A percentile compares a stretch with the other conserved stretches of the same genome.
Evolutionary conservation across 2,329 filamentous ascomycete genomes (phyloP).

Genomic region (Alternaria burnsii): DNA sequence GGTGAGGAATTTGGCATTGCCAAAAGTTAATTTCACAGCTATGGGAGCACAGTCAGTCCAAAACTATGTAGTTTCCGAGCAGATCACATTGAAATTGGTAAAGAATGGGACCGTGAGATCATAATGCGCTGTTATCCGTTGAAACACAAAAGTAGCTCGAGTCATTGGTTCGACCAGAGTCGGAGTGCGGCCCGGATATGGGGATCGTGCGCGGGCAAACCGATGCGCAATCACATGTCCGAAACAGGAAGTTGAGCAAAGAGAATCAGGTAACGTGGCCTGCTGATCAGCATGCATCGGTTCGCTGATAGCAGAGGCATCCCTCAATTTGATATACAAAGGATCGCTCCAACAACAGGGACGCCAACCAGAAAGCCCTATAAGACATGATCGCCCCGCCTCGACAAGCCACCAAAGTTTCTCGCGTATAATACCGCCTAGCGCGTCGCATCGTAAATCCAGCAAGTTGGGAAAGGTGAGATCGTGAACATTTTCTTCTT

Average conservation of each 20-base stretch:
- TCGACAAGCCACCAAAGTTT: background rate
- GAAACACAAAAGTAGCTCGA: background rate
- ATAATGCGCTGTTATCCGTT: background rate
- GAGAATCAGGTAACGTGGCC: background rate
- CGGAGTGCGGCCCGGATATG: background rate
- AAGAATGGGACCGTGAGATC: background rate
- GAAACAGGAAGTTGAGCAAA: background rate
- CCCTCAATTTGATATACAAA: background rate
- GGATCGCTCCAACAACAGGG: background rate
- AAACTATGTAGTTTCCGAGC: background rate
- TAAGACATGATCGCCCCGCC: background rate
- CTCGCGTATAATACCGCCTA: background rate
- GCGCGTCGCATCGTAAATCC: background rate
- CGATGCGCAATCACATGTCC: background rate
- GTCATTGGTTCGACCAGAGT: background rate
- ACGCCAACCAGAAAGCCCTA: background rate
- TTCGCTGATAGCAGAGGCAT: too few relatives aligned
- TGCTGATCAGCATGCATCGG: background rate
- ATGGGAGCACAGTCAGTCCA: background rate
- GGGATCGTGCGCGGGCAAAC: background rate
- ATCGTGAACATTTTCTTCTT: background rate
- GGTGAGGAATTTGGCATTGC: slow-evolving; percentile 3
- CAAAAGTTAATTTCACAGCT: slow-evolving; percentile 6
- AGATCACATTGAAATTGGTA: slow-evolving; percentile 5
- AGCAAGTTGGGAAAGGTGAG: background rate